Conservation (phyloP, 75 land plant species). For the Adiantum capillusveneris region DNA sequence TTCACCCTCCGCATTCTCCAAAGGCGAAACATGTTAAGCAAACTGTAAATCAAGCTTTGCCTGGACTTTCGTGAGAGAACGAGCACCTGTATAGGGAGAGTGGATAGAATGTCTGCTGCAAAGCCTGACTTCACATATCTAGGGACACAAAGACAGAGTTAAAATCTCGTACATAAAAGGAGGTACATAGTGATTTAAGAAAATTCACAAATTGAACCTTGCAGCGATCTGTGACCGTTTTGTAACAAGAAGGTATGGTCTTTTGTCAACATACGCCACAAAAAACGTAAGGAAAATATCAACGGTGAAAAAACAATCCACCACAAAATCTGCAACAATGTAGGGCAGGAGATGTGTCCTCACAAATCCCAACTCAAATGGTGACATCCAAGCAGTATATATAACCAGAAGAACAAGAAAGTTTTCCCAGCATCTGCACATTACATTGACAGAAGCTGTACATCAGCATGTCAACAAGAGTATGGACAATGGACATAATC, state of each 20-base stretch:
- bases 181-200: too few relatives aligned
- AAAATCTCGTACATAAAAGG: too few relatives aligned
- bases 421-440: constrained; percentile 42
- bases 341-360: constrained; percentile 8
- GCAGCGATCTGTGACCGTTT: constrained; percentile 38
- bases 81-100: too few relatives aligned
- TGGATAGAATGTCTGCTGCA: too few relatives aligned
- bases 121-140: too few relatives aligned
- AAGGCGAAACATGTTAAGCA: neutral
- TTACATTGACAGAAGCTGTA: neutral
- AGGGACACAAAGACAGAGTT: too few relatives aligned
- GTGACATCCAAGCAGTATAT: constrained; percentile 63
- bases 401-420: constrained; percentile 48
- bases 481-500: too few relatives aligned
- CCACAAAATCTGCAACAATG: constrained; percentile 34
- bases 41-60: neutral
- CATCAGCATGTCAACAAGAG: neutral
- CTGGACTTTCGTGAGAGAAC: neutral
- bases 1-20: neutral
- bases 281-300: constrained; percentile 60
- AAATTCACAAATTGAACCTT: constrained; percentile 14
- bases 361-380: constrained; percentile 57
- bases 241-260: constrained; percentile 39
- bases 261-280: constrained; percentile 46
- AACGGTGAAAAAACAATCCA: constrained; percentile 49